Evolutionary conservation across 345 rosid genomes (phyloP), one percentile per base, ranked within the genome.

Genomic region (Erysimum cheiranthoides): DNA sequence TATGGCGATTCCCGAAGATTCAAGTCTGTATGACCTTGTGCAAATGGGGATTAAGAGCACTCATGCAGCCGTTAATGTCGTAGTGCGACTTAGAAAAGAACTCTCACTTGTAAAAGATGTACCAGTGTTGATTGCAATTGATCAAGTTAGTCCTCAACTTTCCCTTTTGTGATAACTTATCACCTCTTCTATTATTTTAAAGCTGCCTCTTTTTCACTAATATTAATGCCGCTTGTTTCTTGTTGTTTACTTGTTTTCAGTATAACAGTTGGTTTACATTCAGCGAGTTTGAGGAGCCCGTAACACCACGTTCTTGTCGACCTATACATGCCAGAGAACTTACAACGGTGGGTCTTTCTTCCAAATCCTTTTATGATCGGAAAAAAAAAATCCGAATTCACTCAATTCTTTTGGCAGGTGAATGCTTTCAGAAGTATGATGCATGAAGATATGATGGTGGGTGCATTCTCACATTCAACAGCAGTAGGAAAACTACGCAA

Each of bases 381-480:
- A 46, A n/a, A 13, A 50, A 2, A 27, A 18, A 21, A 66, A 3
- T 5, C 43, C 58, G 5, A 58, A 43, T 35, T 73, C 27, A 25
- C 17, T n/a, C 21, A 8, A 36, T 72, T 70, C 40, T 45, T 78
- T 77, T 59, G 84, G 76, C 87, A 95, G 97, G 97, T 95, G 63
- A 95, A 89, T 79, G 92, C 97, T 46, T 92, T 90, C 70, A 89
- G 97, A 83, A 83, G 88, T 66, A 90, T 95, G 97, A 89, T 81
- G 91, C 97, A 90, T 75, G 81, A 94, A 76, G 90, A 86, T 70
- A 92, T 92, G 99, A 94, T 94, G 97, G 91, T 92, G 47, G 97
- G 97, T 69, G 91, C 97, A 69, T 94, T 90, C 84, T 88, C 97
- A 49, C 90, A 92, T 78, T 95, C 99, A 80, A 92, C 96, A 13